Percentiles rank a stretch among this genome's conserved stretches.
These are phyloP conservation scores for Hypsizygus ulmarius DNA, from an alignment of 1,284 basidiomycete species.

Conservation along the genomic window DNA sequence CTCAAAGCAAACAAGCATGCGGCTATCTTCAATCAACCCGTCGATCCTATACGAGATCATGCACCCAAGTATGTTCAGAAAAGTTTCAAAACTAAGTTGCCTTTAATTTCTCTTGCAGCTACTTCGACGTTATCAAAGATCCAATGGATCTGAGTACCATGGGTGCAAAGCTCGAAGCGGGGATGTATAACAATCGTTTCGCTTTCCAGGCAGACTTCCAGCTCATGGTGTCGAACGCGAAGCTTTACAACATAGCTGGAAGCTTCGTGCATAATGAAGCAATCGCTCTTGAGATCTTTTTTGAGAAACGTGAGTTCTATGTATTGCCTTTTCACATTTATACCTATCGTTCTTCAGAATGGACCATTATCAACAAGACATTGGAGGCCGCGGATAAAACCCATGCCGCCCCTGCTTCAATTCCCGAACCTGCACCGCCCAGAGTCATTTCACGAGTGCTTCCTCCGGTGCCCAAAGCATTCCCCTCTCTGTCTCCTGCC, in stretches of 20 bases:
- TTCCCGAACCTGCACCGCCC: slow-evolving; percentile 24
- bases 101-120: slow-evolving; percentile 45
- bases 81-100: not conserved
- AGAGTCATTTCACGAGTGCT: slow-evolving; percentile 27
- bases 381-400: slow-evolving; percentile 46
- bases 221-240: slow-evolving; percentile 87
- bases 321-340: slow-evolving; percentile 1
- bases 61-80: slow-evolving; percentile 68
- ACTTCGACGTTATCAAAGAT: slow-evolving; percentile 86
- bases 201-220: slow-evolving; percentile 87
- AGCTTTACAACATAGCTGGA: slow-evolving; percentile 77
- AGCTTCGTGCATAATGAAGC: slow-evolving; percentile 80
- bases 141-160: slow-evolving; percentile 97
- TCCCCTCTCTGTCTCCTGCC: slow-evolving; percentile 27
- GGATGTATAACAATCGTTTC: slow-evolving; percentile 84
- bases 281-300: slow-evolving; percentile 74
- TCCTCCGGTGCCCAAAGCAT: slow-evolving; percentile 31
- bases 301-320: slow-evolving; percentile 71
- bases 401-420: slow-evolving; percentile 28
- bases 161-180: slow-evolving; percentile 82
- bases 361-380: slow-evolving; percentile 78
- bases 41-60: slow-evolving; percentile 85
- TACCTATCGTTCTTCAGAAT: slow-evolving; percentile 48
- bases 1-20: slow-evolving; percentile 72
- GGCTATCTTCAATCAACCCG: slow-evolving; percentile 78